Evolutionary conservation across 768 basidiomycete species (phyloP).

Genomic region (Kockovaella imperatae): DNA sequence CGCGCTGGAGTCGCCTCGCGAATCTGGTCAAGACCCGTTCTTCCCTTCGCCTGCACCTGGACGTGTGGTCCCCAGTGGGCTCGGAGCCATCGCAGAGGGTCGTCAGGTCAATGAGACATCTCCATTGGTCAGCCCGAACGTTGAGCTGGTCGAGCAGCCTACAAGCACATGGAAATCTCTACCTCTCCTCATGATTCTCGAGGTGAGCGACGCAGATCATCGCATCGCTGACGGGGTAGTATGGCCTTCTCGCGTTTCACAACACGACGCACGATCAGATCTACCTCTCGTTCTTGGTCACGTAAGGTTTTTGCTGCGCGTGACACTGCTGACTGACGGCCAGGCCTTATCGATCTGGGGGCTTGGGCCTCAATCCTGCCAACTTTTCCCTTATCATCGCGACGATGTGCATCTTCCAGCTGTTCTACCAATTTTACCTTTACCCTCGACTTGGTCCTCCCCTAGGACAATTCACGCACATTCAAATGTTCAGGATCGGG

Average conservation of each 20-base stretch:
- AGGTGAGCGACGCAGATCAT: constrained; percentile 44
- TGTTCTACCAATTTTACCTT: constrained; percentile 60
- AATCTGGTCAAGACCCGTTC: constrained; percentile 33
- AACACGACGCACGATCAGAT: constrained; percentile 76
- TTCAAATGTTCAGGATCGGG: constrained; percentile 46
- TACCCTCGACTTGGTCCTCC: constrained; percentile 47
- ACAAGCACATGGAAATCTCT: constrained; percentile 66
- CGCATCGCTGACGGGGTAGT: constrained; percentile 44
- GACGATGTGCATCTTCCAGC: constrained; percentile 91
- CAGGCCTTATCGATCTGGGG: constrained; percentile 76
- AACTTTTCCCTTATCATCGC: constrained; percentile 79
- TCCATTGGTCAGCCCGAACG: constrained; percentile 11
- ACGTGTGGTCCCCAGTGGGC: constrained; percentile 13
- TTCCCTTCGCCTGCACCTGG: constrained; percentile 16
- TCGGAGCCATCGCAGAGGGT: constrained; percentile 37
- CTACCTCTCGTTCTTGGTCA: constrained; percentile 80
- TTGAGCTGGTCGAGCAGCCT: constrained; percentile 46
- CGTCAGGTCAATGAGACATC: constrained; percentile 6
- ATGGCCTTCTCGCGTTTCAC: constrained; percentile 80
- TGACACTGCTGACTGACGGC: not conserved
- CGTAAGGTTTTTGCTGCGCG: not conserved
- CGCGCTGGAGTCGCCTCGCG: constrained; percentile 46
- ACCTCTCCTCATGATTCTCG: constrained; percentile 75
- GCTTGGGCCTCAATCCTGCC: constrained; percentile 79
- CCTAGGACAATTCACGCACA: constrained; percentile 43